Conservation (phyloP, 2,329 filamentous ascomycete genomes). For the Xylariomycetidae sp. region DNA sequence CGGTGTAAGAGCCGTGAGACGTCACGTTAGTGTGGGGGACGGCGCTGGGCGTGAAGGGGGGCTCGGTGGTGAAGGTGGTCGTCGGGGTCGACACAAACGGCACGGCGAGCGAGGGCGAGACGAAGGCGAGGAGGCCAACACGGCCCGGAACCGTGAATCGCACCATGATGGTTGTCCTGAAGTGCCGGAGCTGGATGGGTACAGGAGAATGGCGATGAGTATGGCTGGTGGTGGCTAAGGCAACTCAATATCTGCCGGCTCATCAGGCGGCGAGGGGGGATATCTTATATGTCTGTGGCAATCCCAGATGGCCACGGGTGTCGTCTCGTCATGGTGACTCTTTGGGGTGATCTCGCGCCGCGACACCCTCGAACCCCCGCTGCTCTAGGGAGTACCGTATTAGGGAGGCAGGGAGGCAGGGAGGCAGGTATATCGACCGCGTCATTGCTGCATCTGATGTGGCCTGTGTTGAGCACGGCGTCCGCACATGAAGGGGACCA, state of each 20-base stretch:
- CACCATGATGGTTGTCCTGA: constrained; percentile 10
- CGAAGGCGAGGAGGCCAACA: constrained; percentile 11
- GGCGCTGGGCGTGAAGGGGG: constrained; percentile 17
- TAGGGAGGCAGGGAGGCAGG: too few species aligned
- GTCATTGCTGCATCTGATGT: background rate
- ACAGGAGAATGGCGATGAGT: background rate
- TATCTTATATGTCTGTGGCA: background rate
- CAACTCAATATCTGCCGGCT: background rate
- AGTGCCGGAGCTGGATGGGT: background rate
- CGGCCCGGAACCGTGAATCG: constrained; percentile 5
- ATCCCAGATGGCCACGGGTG: too few species aligned
- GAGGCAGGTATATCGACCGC: background rate
- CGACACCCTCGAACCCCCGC: too few species aligned
- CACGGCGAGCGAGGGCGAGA: constrained; percentile 20
- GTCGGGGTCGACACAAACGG: constrained; percentile 29
- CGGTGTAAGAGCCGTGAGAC: constrained; percentile 63
- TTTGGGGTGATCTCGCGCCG: too few species aligned
- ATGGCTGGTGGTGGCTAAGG: background rate
- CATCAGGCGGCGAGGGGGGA: background rate
- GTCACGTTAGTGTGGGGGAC: constrained; percentile 49
- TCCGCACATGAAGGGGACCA: too few species aligned
- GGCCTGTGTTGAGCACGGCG: too few species aligned
- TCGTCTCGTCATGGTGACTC: background rate
- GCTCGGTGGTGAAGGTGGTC: constrained; percentile 29
- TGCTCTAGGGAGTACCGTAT: too few species aligned